These are phyloP conservation scores for Aspergillus amoenus DNA, from an alignment of 2,329 filamentous ascomycete genomes.

Conservation along the genomic window DNA sequence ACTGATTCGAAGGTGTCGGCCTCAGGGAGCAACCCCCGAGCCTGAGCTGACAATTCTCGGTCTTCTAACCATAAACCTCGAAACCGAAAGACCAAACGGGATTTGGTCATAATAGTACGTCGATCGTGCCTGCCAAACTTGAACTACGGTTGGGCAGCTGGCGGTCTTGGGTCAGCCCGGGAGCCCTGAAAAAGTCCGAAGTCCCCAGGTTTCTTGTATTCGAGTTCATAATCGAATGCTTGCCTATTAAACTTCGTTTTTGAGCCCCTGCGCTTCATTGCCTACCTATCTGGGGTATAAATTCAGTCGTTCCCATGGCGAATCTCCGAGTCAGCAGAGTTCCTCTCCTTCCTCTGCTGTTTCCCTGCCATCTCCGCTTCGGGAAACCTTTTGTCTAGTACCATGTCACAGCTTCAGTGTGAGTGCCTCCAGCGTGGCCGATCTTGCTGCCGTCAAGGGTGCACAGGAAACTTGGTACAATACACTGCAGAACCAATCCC, in stretches of 20 bases:
- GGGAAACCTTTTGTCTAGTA: neutral
- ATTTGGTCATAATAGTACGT: too few species aligned
- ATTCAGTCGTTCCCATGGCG: neutral
- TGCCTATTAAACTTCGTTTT: neutral
- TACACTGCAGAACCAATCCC: neutral
- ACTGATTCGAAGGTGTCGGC: too few species aligned
- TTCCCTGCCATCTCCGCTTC: neutral
- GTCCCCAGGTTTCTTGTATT: neutral
- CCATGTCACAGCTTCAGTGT: neutral
- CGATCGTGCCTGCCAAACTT: too few species aligned
- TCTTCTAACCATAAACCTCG: too few species aligned
- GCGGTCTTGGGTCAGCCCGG: too few species aligned
- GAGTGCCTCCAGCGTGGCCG: neutral
- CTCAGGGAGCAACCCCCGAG: too few species aligned
- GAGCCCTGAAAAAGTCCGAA: too few species aligned
- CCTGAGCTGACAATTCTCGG: too few species aligned
- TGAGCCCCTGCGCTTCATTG: neutral
- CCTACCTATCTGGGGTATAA: neutral
- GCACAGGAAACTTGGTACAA: neutral
- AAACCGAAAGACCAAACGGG: too few species aligned
- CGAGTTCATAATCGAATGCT: neutral
- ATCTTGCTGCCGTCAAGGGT: neutral
- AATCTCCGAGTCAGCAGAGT: neutral
- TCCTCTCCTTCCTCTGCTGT: neutral
- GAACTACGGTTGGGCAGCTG: too few species aligned